Evolutionary conservation across 75 land plant species (phyloP), one percentile per base, ranked within the genome.

Genomic region (Sequoia sempervirens): DNA sequence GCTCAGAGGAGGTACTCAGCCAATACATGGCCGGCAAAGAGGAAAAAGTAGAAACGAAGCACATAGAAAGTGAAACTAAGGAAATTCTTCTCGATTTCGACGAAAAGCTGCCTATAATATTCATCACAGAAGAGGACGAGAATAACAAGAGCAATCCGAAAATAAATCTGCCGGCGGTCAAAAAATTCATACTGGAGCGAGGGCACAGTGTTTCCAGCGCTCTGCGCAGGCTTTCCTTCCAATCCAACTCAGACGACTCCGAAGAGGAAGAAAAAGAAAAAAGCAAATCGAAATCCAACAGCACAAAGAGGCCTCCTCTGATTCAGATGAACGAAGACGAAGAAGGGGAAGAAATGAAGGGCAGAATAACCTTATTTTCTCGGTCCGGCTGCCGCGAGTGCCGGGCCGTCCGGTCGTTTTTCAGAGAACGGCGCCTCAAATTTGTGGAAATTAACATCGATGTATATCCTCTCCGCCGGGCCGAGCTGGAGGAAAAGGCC

Each of bases 391-490:
- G 95, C 84, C 82, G 91, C 14, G 95, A 95, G 32, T 93, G 89
- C 78, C 86, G 83, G 0, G 94, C 94, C 1, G 94, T 91, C 17
- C 68, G 95, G 34, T 58, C 80, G 4, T 91, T 93, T 86, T 82
- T 95, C 85, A n/a, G 91, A 0, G 89, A 91, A 37, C 81, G 74
- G 83, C 81, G 91, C 10, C 76, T 95, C 47, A 85, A 46, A 3
- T 95, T 85, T 82, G 94, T 92, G 41, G 97, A 95, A 85, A 92
- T 95, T 81, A 95, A 95, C 86, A 14, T 95, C 80, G 97, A 95
- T 84, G 91, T 93, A 41, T 95, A 78, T 78, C 93, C 97, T 15
- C 47, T 52, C 40, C 61, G 94, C 40, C 88, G 84, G 75, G 83
- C 84, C 64, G 97, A 95, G 84, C 85, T 95, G 80, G 75, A 89